Percentiles rank a stretch among this genome's conserved stretches.
Evolutionary conservation across 2,329 filamentous ascomycete genomes (phyloP).

Genomic region (Pyrenophora teres): DNA sequence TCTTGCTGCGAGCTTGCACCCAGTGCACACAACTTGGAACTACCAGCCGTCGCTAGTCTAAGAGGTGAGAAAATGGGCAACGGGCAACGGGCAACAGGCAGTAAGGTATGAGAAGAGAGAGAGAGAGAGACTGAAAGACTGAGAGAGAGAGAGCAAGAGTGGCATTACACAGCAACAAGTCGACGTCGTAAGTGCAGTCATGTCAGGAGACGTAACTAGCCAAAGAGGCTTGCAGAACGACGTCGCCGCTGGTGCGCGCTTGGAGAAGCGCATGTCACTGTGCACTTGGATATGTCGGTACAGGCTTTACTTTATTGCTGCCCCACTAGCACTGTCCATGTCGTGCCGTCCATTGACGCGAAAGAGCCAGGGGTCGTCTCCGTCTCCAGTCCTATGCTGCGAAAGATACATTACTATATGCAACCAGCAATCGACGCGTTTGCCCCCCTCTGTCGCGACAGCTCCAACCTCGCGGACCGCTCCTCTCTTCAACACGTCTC

Average conservation of each 20-base stretch:
- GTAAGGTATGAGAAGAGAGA: no score
- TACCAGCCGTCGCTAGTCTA: background rate
- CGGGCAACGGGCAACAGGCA: no score
- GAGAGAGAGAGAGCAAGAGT: no score
- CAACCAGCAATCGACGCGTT: conserved; percentile 8
- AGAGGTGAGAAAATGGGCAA: no score
- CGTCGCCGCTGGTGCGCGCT: background rate
- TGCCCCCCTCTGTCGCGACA: background rate
- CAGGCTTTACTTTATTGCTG: conserved; percentile 11
- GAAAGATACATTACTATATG: background rate
- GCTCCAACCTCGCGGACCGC: background rate
- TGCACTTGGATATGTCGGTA: background rate
- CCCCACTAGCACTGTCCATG: conserved; percentile 6
- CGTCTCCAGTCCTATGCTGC: conserved; percentile 3
- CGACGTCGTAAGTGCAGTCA: no score
- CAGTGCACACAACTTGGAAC: no score
- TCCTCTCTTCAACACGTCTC: background rate
- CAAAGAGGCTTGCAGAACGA: background rate
- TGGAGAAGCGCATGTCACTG: background rate
- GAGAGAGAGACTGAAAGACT: no score
- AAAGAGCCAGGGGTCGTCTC: conserved; percentile 4
- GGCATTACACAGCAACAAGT: no score
- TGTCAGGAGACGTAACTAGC: no score
- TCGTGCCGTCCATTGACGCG: conserved; percentile 8
- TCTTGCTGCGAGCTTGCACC: background rate